Evolutionary conservation across 768 basidiomycete species (phyloP).

Genomic region (Termitomyces sp.): DNA sequence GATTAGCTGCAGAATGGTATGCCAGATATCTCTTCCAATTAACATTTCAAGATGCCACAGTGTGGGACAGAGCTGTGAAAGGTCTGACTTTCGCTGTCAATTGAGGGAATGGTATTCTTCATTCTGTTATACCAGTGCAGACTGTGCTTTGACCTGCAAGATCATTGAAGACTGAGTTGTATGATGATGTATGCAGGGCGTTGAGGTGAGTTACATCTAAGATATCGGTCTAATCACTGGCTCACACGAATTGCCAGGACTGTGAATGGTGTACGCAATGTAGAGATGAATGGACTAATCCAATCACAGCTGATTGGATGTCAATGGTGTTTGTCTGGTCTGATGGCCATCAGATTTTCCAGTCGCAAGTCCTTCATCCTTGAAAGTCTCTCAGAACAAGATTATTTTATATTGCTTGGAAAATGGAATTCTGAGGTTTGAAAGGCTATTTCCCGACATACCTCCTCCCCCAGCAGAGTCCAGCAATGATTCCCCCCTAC

Average conservation of each 20-base stretch:
- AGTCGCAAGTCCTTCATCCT: constrained; percentile 56
- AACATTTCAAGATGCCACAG: constrained; percentile 10
- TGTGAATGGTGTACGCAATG: constrained; percentile 55
- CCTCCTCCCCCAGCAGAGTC: neutral
- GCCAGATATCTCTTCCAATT: constrained; percentile 50
- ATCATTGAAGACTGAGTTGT: constrained; percentile 53
- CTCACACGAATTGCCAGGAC: constrained; percentile 30
- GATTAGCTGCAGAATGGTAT: constrained; percentile 63
- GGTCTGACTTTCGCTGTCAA: constrained; percentile 16
- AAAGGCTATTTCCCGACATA: constrained; percentile 22
- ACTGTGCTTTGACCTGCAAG: constrained; percentile 39
- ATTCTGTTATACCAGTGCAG: constrained; percentile 34
- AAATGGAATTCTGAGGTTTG: constrained; percentile 47
- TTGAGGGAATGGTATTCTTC: constrained; percentile 12
- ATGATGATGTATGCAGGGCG: constrained; percentile 49
- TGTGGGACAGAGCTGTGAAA: constrained; percentile 17
- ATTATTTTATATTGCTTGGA: constrained; percentile 46
- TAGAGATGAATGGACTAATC: constrained; percentile 71
- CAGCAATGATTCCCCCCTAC: neutral
- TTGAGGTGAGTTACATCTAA: constrained; percentile 40
- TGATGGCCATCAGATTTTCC: constrained; percentile 66
- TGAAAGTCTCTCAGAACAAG: constrained; percentile 55
- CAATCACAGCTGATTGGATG: constrained; percentile 52
- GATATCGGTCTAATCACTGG: neutral
- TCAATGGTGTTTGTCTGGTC: constrained; percentile 56